Base-by-base conservation (phyloP, 257 asterid genomes). In the Fraxinus americana region DNA sequence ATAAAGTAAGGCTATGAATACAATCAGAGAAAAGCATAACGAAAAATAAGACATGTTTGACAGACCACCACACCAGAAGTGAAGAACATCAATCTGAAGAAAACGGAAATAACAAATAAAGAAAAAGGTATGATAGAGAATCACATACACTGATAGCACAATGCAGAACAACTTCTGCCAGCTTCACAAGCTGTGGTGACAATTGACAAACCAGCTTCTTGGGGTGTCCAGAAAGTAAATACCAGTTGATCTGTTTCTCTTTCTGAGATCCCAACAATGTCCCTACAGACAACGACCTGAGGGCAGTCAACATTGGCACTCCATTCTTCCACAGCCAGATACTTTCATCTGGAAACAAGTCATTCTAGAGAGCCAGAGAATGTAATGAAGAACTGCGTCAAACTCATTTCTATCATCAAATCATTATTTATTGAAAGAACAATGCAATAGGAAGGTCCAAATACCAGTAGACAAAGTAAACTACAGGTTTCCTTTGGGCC, bases 401-500 rank as follows among this genome's bases (percentile, higher is more conserved):
- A 68, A 54, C 72, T 79, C 43, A 19, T 72, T 70, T 74, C 72
- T 70, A 66, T 77, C 66, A 75, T 65, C 72, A 57, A 74, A 70
- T 38, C 19, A 39, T 68, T 39, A 80, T 59, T 78, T 27, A 70
- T 48, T 39, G 50, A 78, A 75, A 84, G 78, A 74, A 50, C 21
- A 45, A 78, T 52, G 67, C 50, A 72, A 81, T 74, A 48, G 61
- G 65, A 72, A 80, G 72, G 75, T 48, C 36, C 76, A 81, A 94
- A 54, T 89, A 96, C 99, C 92, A 96, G 87, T 61, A 96, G 83
- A 82, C 92, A 91, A 83, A 96, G 85, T 74, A 96, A 85, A 87
- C 99, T 92, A 87, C 97, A 92, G 41, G 86, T 91, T 84, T 96
- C 99, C 85, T 96, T 93, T n/a, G 99, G 99, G 71, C 98, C 99